phyloP scores from a whole-genome alignment of 2,329 filamentous ascomycete species.

The Epichloe scottii region DNA sequence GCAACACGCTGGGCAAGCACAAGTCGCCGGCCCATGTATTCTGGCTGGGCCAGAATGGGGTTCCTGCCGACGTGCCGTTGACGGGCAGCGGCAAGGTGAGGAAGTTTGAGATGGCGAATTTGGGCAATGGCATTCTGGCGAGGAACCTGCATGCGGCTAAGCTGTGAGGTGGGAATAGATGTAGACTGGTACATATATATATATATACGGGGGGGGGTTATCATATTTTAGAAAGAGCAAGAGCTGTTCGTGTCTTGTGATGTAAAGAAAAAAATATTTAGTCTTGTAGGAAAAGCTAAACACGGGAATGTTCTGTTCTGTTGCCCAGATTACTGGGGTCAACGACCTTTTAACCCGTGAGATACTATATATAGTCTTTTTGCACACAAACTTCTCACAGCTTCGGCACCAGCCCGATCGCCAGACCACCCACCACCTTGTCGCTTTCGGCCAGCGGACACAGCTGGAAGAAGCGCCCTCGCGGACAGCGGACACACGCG shows the following conservation, averaged over 20 bases:
- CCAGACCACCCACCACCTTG: constrained; percentile 41
- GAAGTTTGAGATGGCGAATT: constrained; percentile 50
- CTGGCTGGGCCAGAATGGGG: constrained; percentile 53
- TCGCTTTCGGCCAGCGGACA: constrained; percentile 45
- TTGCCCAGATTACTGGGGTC: no score
- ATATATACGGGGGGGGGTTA: no score
- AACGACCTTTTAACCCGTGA: not conserved
- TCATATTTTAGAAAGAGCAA: not conserved
- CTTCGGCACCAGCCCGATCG: constrained; percentile 41
- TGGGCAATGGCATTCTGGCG: constrained; percentile 41
- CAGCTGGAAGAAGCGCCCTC: constrained; percentile 59
- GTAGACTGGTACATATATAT: not conserved
- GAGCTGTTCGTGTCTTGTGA: not conserved
- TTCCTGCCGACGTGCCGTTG: constrained; percentile 44
- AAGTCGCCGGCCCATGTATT: constrained; percentile 65
- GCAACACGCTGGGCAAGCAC: constrained; percentile 47
- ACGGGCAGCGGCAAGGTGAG: constrained; percentile 63
- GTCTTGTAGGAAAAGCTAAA: no score
- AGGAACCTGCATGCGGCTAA: constrained; percentile 33
- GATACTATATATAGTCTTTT: not conserved
- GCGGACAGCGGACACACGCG: constrained; percentile 50
- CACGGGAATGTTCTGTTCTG: no score
- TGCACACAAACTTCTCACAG: constrained; percentile 21
- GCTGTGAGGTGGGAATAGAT: constrained; percentile 21
- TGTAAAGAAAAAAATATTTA: no score